Evolutionary conservation across 176 grass and related monocot species (phyloP), one percentile per base, ranked within the genome.

Genomic region (Rhynchospora tenuis): DNA sequence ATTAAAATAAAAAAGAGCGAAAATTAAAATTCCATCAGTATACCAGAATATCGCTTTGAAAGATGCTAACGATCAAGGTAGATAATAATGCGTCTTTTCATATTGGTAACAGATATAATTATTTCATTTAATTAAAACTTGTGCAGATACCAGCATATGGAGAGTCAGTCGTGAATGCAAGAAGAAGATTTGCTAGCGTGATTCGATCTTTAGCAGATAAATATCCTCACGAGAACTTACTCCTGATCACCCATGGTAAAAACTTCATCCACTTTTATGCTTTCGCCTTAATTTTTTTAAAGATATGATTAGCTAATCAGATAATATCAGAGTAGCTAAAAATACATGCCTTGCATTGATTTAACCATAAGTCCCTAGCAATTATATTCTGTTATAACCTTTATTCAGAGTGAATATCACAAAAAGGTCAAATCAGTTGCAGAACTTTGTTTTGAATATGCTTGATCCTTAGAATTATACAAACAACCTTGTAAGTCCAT

Each of bases 191-290:
- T 57, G 80, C 20, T 3, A 31, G 23, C 19, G 24, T 84, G 52
- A 90, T 90, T 80, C 73, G 51, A 33, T 73, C 79, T 84, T 73
- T 86, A 38, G 84, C 84, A 46, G 84, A 86, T 78, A 84, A 80
- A 80, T 90, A 90, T 84, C 80, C 80, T 46, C 85, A 84, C 27
- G 84, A 90, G 64, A 90, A 84, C 62, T 86, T 90, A 57, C 64
- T 90, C 80, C 81, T 90, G 52, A 82, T 90, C 9, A 86, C 88
- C 11, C 88, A 90, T 66, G 84, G 80, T 90, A 46, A 83, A 20
- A 17, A 51, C 15, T 83, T 68, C 45, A 54, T 81, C 57, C 13
- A 14, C 59, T 46, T 84, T 52, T 55, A 48, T 27, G 7, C 24
- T 38, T 23, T 38, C 20, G 17, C 17, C 5, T 33, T n/a, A n/a